Evolutionary conservation across 179 eudicot species (phyloP), one percentile per base, ranked within the genome.

Genomic region (Sideroxylon spinosum): DNA sequence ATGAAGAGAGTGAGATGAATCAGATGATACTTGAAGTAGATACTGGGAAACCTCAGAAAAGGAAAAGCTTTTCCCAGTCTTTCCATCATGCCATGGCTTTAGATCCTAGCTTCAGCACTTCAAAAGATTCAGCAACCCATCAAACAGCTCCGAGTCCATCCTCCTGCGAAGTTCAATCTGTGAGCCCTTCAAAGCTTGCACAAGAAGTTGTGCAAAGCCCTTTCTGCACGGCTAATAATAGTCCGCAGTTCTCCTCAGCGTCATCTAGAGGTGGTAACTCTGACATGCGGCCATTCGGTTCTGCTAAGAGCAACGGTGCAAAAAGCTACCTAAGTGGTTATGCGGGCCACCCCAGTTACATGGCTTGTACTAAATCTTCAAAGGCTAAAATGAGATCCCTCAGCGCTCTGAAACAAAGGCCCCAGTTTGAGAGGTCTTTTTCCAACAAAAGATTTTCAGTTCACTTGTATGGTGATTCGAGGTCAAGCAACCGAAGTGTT

Each of bases 381-480:
- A 88, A 48, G 83, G 93, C 91, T 20, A 90, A 88, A 78, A 68
- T 77, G n/a, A 75, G 82, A 52, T 48, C 98, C 8, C 71, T 88
- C 1, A 92, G 98, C 50, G 97, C 97, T 9, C 94, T 95, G 5
- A 90, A 85, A 57, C 93, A 87, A 20, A 89, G 95, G 85, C 87
- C 90, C 22, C 82, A 80, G 0, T 72, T 81, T 10, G 95, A 94
- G 44, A 81, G 91, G 64, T 79, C 86, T 2, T 85, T 89, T 66
- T 88, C 97, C 0, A 76, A 81, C 1, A 91, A 90, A 83, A 90
- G 94, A 78, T 81, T 86, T 60, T 89, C 90, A 4, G 81, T 88
- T 73, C 87, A 89, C 76, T 86, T 83, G 57, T 67, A 88, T 14
- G 26, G 78, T 14, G 92, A 90, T 44, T 73, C 78, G 7, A 84